Conservation (phyloP, 2,329 filamentous ascomycete species). For the Xylaria sp. region DNA sequence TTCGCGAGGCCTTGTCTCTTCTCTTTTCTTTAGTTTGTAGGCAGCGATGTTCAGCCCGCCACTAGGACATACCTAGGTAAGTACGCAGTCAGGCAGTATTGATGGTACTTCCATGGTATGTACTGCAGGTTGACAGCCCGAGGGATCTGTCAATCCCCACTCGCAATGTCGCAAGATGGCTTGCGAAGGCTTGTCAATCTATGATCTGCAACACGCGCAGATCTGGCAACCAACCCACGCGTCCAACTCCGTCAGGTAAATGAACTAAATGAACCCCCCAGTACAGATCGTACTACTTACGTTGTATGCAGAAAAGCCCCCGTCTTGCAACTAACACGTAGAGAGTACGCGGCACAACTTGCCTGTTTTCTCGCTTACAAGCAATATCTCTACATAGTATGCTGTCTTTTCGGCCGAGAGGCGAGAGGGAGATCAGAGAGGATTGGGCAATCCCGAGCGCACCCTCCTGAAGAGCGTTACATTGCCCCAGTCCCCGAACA, state of each 20-base stretch:
- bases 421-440: slow-evolving; percentile 5
- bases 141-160: no score
- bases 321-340: slow-evolving; percentile 9
- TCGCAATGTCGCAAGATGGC: neutral
- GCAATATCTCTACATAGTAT: slow-evolving; percentile 1
- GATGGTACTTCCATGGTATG: neutral
- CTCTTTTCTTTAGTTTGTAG: neutral
- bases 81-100: neutral
- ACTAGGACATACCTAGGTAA: no score
- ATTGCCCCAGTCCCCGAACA: slow-evolving; percentile 8
- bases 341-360: slow-evolving; percentile 9
- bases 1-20: no score
- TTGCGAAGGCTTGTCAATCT: neutral
- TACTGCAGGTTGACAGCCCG: no score
- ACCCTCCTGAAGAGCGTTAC: slow-evolving; percentile 13
- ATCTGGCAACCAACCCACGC: neutral
- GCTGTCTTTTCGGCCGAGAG: slow-evolving; percentile 6
- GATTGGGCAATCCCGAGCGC: slow-evolving; percentile 22
- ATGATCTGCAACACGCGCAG: neutral
- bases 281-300: no score
- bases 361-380: slow-evolving; percentile 3
- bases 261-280: neutral
- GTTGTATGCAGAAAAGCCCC: neutral
- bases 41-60: neutral
- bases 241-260: neutral